Conservation (phyloP, 768 basidiomycete species). For the Amanita subjunquillea region DNA sequence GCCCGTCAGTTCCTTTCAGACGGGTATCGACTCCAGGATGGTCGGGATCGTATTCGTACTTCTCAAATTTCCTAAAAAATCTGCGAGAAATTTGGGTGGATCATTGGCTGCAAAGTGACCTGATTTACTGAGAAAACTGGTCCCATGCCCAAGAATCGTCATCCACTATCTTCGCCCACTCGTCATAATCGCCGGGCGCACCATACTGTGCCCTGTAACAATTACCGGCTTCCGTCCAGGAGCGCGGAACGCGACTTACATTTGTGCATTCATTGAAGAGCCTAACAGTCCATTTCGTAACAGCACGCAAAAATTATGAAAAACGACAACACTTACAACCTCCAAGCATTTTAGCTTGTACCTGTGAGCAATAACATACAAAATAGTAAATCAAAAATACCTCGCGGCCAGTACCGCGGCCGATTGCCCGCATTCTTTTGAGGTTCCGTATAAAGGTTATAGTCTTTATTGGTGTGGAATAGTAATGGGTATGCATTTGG, state of each 20-base stretch:
- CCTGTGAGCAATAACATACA: neutral
- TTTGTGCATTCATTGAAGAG: slow-evolving; percentile 57
- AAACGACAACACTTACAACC: slow-evolving; percentile 40
- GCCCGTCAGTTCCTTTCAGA: slow-evolving; percentile 41
- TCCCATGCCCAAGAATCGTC: slow-evolving; percentile 57
- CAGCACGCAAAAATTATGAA: neutral
- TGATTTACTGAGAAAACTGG: slow-evolving; percentile 34
- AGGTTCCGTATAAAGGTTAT: slow-evolving; percentile 42
- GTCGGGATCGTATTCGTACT: slow-evolving; percentile 36
- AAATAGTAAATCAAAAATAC: slow-evolving; percentile 23
- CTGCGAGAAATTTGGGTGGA: slow-evolving; percentile 19
- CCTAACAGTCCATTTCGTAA: slow-evolving; percentile 16
- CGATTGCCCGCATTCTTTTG: slow-evolving; percentile 36
- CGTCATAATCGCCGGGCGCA: slow-evolving; percentile 61
- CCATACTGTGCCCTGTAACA: slow-evolving; percentile 48
- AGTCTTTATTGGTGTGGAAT: slow-evolving; percentile 36
- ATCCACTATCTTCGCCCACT: slow-evolving; percentile 46
- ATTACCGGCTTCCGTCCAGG: neutral
- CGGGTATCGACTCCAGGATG: slow-evolving; percentile 42
- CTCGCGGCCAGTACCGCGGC: slow-evolving; percentile 52
- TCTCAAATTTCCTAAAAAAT: slow-evolving; percentile 64
- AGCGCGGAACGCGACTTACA: slow-evolving; percentile 15
- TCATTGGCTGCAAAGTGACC: slow-evolving; percentile 4
- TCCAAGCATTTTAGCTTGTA: slow-evolving; percentile 52
- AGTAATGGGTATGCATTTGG: slow-evolving; percentile 31